phyloP scores from a whole-genome alignment of 148 eudicot species.

The Amaranthus hypochondriacus region DNA sequence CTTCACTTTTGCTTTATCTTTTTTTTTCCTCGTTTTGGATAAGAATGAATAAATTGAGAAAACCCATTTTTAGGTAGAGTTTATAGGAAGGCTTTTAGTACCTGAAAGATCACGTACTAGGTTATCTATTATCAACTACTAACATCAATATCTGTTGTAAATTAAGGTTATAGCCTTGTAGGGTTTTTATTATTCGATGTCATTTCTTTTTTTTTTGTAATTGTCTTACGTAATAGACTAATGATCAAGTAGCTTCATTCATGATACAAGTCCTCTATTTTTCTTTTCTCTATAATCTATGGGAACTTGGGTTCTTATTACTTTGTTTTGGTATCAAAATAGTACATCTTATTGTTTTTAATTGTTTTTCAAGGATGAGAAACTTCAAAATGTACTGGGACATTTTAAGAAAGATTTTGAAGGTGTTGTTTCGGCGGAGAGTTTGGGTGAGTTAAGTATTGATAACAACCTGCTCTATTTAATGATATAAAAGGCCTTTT shows the following conservation, averaged over 20 bases:
- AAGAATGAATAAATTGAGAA: not conserved
- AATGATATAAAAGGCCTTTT: constrained; percentile 12
- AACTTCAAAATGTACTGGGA: constrained; percentile 85
- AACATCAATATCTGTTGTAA: not conserved
- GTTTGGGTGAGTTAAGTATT: constrained; percentile 66
- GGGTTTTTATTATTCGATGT: not conserved
- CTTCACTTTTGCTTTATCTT: not conserved
- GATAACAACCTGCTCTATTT: constrained; percentile 11
- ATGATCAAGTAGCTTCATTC: not conserved
- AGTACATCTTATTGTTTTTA: not conserved
- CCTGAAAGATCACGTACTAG: not conserved
- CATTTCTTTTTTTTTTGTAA: not conserved
- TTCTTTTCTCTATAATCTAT: not conserved
- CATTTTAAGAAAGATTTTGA: constrained; percentile 96
- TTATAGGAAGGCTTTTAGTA: not conserved
- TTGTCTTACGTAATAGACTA: not conserved
- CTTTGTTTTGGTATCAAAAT: not conserved
- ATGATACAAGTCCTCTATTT: not conserved
- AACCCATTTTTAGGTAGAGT: not conserved
- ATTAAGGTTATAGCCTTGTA: not conserved
- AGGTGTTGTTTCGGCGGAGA: constrained; percentile 92
- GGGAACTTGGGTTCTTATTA: constrained; percentile 1
- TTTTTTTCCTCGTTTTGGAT: not conserved
- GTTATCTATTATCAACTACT: not conserved
- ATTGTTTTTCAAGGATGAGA: constrained; percentile 65